These are phyloP conservation scores for Boletus vinaceobasis DNA, from an alignment of 768 basidiomycete genomes.

Conservation along the genomic window DNA sequence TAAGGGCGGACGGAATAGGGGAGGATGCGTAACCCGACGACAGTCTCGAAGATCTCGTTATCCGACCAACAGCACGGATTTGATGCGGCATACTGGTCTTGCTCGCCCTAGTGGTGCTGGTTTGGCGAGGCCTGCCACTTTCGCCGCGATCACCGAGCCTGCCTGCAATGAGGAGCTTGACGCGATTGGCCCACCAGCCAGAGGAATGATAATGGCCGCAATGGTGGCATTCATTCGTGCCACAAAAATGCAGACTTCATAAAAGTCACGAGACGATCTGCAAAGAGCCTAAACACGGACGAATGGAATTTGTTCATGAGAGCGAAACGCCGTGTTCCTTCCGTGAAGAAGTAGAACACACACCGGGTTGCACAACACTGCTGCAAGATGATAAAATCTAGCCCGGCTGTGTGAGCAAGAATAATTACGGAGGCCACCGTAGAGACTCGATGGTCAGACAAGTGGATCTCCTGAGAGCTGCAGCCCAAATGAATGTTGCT, in stretches of 20 bases:
- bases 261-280: conserved; percentile 14
- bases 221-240: conserved; percentile 3
- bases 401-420: not conserved
- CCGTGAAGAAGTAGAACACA: conserved; percentile 2
- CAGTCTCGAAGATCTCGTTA: conserved; percentile 39
- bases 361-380: not conserved
- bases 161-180: conserved; percentile 15
- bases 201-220: conserved; percentile 4
- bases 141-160: conserved; percentile 16
- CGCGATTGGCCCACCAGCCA: conserved; percentile 1
- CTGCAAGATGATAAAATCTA: not conserved
- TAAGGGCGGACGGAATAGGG: conserved; percentile 8
- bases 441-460: not conserved
- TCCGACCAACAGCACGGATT: conserved; percentile 14
- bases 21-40: conserved; percentile 24
- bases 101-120: not conserved
- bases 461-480: not conserved
- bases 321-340: not conserved
- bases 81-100: conserved; percentile 6
- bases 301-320: not conserved
- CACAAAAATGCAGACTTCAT: conserved; percentile 6
- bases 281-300: not conserved
- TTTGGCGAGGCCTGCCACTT: conserved; percentile 6
- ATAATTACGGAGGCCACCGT: not conserved
- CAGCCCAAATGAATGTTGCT: not conserved